Evolutionary conservation across 1,284 basidiomycete species (phyloP).

Genomic region (Meira nashicola): DNA sequence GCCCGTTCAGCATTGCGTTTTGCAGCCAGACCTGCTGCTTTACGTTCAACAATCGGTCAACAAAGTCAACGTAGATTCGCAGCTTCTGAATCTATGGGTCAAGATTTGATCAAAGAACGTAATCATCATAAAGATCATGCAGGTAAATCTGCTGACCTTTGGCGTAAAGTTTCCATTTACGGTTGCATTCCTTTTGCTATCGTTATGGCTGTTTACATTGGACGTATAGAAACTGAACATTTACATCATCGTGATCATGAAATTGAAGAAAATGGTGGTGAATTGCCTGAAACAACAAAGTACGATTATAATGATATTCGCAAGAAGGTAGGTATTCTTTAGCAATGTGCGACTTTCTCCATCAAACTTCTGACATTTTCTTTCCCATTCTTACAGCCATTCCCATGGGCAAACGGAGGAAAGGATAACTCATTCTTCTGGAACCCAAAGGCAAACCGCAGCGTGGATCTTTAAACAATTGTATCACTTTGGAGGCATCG

Average conservation of each 20-base stretch:
- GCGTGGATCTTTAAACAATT: constrained; percentile 7
- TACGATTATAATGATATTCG: constrained; percentile 21
- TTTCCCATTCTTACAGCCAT: constrained; percentile 8
- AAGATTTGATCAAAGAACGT: constrained; percentile 5
- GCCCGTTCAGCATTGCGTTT: neutral
- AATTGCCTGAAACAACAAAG: constrained; percentile 16
- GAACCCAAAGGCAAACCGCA: constrained; percentile 18
- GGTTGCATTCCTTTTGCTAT: constrained; percentile 15
- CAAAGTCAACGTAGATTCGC: constrained; percentile 1
- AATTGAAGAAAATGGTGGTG: constrained; percentile 17
- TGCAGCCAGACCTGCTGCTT: constrained; percentile 1
- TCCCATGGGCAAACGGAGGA: constrained; percentile 16
- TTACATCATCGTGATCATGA: constrained; percentile 18
- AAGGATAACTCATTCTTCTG: constrained; percentile 19
- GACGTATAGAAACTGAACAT: constrained; percentile 20
- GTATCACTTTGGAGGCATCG: neutral
- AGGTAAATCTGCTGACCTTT: constrained; percentile 17
- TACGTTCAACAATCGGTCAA: no score
- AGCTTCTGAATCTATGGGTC: neutral
- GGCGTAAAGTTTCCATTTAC: constrained; percentile 19
- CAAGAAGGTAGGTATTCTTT: constrained; percentile 17
- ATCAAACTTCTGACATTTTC: constrained; percentile 10
- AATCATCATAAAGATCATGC: constrained; percentile 9
- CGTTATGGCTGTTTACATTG: constrained; percentile 21
- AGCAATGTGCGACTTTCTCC: no score